Base-by-base conservation (phyloP, 768 basidiomycete species). In the Leccinum disarticulatum region DNA sequence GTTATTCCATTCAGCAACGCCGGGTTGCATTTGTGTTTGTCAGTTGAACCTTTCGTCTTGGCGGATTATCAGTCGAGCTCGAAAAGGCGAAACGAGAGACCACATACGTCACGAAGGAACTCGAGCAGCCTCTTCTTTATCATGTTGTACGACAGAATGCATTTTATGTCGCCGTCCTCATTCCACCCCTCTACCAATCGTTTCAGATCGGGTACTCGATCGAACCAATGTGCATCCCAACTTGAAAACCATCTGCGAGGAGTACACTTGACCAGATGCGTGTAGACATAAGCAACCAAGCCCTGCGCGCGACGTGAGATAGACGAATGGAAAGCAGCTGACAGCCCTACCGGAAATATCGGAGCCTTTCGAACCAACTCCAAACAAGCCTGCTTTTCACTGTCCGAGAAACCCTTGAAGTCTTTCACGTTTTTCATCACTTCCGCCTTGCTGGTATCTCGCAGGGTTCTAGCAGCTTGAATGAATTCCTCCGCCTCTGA, bases 241-340 rank as follows among this genome's bases (percentile, higher is more conserved):
- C 25, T 25, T 25, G 25, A 25, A 52, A 60, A 1, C 68, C 53
- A 63, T 43, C 63, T 25, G 27, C 54, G 61, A 33, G 36, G 52
- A 55, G 61, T 46, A 28, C 70, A 72, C 43, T 19, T 6, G 11
- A 63, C 28, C 27, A 72, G 30, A 53, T 72, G 72, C 6, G 72
- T 72, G 31, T 68, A 72, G 3, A 63, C 61, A 46, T 74, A 72
- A 28, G 70, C 72, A 7, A 72, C 64, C 51, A 72, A 46, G 41
- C 68, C 71, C 70, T 72, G 28, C 41, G 22, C 1, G 22, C 10
- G 25, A 36, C 6, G 35, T 70, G 49, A 65, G 67, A 57, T 8
- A 10, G 46, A 41, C 1, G 17, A 56, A 58, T 6, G 19, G 35
- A 17, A 52, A 55, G 41, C 14, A 22, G 48, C 7, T 43, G 38